A percentile compares a stretch with the other conserved stretches of the same genome.
phyloP scores from a whole-genome alignment of 164 flowering plant species.

The Kingdonia uniflora region DNA sequence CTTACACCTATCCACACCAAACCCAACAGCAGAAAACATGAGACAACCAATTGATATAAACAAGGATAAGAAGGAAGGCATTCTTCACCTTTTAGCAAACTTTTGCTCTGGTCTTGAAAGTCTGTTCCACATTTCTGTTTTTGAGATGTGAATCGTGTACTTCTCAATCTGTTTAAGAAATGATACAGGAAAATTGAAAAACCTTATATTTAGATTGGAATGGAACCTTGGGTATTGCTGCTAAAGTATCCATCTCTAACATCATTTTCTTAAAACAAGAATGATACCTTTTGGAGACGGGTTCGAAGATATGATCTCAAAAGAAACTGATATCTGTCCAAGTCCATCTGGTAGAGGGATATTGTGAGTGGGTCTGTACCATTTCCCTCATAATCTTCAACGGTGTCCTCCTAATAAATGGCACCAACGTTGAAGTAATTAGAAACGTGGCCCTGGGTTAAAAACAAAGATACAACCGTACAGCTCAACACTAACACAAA shows the following conservation, averaged over 20 bases:
- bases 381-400: constrained; percentile 40
- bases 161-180: constrained; percentile 67
- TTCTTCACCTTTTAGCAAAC: constrained; percentile 54
- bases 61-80: background rate
- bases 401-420: constrained; percentile 55
- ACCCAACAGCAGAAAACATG: constrained; percentile 4
- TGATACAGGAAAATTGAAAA: background rate
- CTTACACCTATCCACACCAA: constrained; percentile 37
- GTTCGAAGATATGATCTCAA: constrained; percentile 80
- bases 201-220: no score
- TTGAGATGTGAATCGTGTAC: constrained; percentile 50
- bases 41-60: background rate
- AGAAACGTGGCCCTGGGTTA: background rate
- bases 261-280: no score
- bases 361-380: constrained; percentile 61
- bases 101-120: constrained; percentile 63
- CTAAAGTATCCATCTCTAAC: no score
- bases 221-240: background rate
- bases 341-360: constrained; percentile 85
- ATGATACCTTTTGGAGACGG: constrained; percentile 73
- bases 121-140: constrained; percentile 44
- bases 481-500: background rate
- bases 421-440: no score
- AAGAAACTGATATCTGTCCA: constrained; percentile 68
- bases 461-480: background rate